Conservation (phyloP, 371 early-diverging fungal genomes). For the Syncephalis fuscata region DNA sequence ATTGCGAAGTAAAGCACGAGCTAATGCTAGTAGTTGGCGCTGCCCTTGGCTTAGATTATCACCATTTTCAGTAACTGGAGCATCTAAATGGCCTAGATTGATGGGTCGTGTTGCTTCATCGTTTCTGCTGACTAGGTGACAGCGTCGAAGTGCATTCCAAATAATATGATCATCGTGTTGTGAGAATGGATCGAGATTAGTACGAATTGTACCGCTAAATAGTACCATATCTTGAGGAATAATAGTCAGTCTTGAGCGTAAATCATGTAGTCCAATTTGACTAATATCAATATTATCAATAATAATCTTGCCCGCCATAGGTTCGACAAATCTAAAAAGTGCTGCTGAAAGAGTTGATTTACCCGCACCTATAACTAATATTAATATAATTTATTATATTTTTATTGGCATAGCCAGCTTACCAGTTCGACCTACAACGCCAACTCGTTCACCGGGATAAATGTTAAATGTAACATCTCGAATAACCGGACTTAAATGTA, state of each 20-base stretch:
- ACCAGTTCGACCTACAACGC: constrained; percentile 28
- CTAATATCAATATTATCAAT: constrained; percentile 57
- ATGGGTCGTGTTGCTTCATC: constrained; percentile 4
- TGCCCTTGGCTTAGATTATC: constrained; percentile 65
- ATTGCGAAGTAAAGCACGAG: constrained; percentile 52
- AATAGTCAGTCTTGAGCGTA: constrained; percentile 31
- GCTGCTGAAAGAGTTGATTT: constrained; percentile 47
- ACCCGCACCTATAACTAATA: constrained; percentile 22
- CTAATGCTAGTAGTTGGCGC: constrained; percentile 60
- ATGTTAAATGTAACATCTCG: constrained; percentile 22
- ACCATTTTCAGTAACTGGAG: constrained; percentile 35
- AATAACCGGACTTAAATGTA: constrained; percentile 45
- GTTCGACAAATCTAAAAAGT: constrained; percentile 57
- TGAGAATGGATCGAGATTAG: constrained; percentile 59
- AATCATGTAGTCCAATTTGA: constrained; percentile 37
- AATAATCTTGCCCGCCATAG: constrained; percentile 30
- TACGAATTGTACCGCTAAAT: constrained; percentile 43
- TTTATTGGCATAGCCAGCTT: constrained; percentile 19
- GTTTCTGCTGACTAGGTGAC: constrained; percentile 26
- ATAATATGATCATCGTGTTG: constrained; percentile 49
- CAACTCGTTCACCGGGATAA: constrained; percentile 17
- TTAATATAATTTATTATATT: constrained; percentile 3
- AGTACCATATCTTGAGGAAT: constrained; percentile 33
- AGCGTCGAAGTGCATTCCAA: constrained; percentile 50
- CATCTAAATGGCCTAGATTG: constrained; percentile 9